Base-by-base conservation (phyloP, 225 moss, liverwort and hornwort species). In the Sphagnum contortum region DNA sequence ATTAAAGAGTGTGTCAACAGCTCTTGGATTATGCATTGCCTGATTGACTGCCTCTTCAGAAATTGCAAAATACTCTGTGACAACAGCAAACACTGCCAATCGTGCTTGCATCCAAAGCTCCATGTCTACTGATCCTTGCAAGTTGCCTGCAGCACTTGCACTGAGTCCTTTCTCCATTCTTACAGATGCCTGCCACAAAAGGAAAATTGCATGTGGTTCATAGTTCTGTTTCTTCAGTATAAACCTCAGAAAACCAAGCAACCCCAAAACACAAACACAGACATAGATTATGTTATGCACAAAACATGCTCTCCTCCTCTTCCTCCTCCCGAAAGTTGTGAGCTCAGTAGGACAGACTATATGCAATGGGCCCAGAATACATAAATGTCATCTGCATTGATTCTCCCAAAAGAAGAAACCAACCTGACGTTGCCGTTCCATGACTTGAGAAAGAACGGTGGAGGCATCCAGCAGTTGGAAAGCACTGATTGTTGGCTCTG, bases 391-490 rank as follows among this genome's bases (percentile, higher is more conserved):
- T 29, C 29, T 29, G 29, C 29, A 29, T 29, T 29, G 29, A 29
- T 29, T 29, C 29, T 29, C 29, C 29, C 29, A 29, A 29, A 29
- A 29, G 29, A 29, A 29, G 29, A 29, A 29, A 29, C 49, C 48
- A 8, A 67, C 67, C 66, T 74, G 68, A 49, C 65, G 70, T 48
- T 79, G 79, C 54, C 68, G 62, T 60, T 75, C 79, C 74, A 79
- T 79, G 7, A 79, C 68, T 61, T 61, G 67, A 53, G 79, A 66
- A n/a, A 79, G 68, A 60, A 75, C 68, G 12, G 74, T 74, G 48
- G 71, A 68, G 5, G 74, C 79, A 79, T 79, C 79, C 64, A 79
- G 68, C 48, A 52, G 62, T 56, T 72, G 74, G 61, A 79, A 79
- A 50, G 79, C 66, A 46, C 64, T 74, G 13, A 79, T 57, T n/a